A percentile compares a stretch with the other conserved stretches of the same genome.
Evolutionary conservation across 331 rosid genomes (phyloP).

Genomic region (Phaseolus coccineus): DNA sequence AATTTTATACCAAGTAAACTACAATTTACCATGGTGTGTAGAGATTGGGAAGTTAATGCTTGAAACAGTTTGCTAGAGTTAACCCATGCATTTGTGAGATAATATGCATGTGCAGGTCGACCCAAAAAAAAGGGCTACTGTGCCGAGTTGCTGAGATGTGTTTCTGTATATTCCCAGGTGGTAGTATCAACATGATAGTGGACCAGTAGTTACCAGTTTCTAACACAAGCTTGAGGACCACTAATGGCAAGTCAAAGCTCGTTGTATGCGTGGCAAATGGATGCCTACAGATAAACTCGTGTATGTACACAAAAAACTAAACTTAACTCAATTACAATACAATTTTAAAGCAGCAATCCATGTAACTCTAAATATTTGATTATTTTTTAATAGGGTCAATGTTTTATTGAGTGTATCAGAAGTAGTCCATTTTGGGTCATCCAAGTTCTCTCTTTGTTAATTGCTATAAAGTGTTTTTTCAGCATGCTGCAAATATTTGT

Average conservation of each 20-base stretch:
- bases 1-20: constrained; percentile 28
- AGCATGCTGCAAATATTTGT: constrained; percentile 12
- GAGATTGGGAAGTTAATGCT: constrained; percentile 15
- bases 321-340: constrained; percentile 9
- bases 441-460: constrained; percentile 6
- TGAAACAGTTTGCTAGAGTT: constrained; percentile 33
- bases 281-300: constrained; percentile 23
- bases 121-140: constrained; percentile 24
- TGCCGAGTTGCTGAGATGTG: not conserved
- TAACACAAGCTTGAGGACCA: constrained; percentile 2
- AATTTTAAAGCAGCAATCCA: not conserved
- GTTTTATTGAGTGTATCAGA: not conserved
- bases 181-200: constrained; percentile 27
- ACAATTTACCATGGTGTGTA: constrained; percentile 28
- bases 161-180: constrained; percentile 37
- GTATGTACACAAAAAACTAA: constrained; percentile 33
- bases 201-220: not conserved
- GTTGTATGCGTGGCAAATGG: constrained; percentile 10
- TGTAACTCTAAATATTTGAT: not conserved
- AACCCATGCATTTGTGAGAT: constrained; percentile 18
- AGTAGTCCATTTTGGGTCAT: constrained; percentile 2
- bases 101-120: constrained; percentile 35
- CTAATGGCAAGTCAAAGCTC: not conserved
- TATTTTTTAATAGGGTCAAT: constrained; percentile 4
- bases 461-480: not conserved